These are phyloP conservation scores for Cyclotella baltica DNA, from an alignment of 108 stramenopile genomes.

Conservation along the genomic window DNA sequence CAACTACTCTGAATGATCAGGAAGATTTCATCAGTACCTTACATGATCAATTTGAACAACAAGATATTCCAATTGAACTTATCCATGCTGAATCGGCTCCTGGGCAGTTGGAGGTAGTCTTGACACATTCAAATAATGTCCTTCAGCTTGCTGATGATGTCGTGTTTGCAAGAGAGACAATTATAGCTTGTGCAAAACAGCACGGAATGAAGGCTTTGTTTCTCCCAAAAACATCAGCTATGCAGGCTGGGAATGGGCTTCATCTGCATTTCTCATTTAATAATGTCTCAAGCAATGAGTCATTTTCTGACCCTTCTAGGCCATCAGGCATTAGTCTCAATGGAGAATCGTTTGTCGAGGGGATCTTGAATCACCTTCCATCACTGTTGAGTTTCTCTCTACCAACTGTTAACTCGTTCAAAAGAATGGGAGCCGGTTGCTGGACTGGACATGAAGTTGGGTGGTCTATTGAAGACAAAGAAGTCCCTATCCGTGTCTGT, in stretches of 20 bases:
- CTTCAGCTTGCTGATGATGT: slow-evolving; percentile 73
- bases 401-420: slow-evolving; percentile 78
- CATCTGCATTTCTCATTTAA: slow-evolving; percentile 80
- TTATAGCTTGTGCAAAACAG: slow-evolving; percentile 59
- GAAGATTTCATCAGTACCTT: slow-evolving; percentile 71
- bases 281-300: slow-evolving; percentile 28
- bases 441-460: slow-evolving; percentile 78
- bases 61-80: slow-evolving; percentile 73
- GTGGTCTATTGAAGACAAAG: slow-evolving; percentile 86
- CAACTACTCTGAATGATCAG: slow-evolving; percentile 76
- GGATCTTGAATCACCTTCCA: slow-evolving; percentile 72
- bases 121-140: slow-evolving; percentile 62
- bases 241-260: slow-evolving; percentile 78
- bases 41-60: slow-evolving; percentile 68
- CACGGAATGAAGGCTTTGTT: slow-evolving; percentile 69
- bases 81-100: slow-evolving; percentile 81
- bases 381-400: slow-evolving; percentile 72
- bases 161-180: slow-evolving; percentile 75
- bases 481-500: slow-evolving; percentile 75
- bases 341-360: slow-evolving; percentile 79
- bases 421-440: slow-evolving; percentile 80
- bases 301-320: slow-evolving; percentile 38
- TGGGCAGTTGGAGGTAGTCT: slow-evolving; percentile 84
- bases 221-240: slow-evolving; percentile 71
- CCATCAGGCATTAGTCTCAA: slow-evolving; percentile 39